These are phyloP conservation scores for Theileria sp. DNA, from an alignment of 169 alveolate genomes.

Conservation along the genomic window DNA sequence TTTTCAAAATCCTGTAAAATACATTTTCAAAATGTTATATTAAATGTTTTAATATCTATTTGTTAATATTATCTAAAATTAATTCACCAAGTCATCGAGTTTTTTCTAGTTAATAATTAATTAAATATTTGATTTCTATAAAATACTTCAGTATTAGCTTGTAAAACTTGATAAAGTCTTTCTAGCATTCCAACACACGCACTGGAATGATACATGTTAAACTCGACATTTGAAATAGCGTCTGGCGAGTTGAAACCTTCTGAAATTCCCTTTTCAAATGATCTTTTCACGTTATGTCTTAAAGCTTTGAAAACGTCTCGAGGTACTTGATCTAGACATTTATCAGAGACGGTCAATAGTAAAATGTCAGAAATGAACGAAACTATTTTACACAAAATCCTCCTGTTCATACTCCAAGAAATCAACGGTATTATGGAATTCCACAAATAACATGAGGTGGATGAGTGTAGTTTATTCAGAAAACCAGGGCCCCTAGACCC, in stretches of 20 bases:
- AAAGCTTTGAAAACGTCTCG: constrained; percentile 7
- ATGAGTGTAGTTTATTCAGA: constrained; percentile 28
- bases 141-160: neutral
- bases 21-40: neutral
- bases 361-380: constrained; percentile 53
- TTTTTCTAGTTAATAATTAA: neutral
- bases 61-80: neutral
- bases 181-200: constrained; percentile 31
- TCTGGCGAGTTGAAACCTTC: constrained; percentile 20
- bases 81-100: neutral
- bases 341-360: constrained; percentile 40
- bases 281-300: constrained; percentile 1
- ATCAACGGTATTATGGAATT: constrained; percentile 32
- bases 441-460: constrained; percentile 45
- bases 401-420: constrained; percentile 44
- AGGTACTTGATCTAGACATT: constrained; percentile 28
- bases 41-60: neutral
- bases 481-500: constrained; percentile 56
- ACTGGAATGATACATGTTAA: constrained; percentile 31
- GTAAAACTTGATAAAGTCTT: neutral
- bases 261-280: constrained; percentile 18
- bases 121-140: neutral
- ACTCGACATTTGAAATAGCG: constrained; percentile 28
- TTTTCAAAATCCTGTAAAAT: neutral
- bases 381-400: constrained; percentile 28